A percentile compares a stretch with the other conserved stretches of the same genome.
phyloP scores from a whole-genome alignment of 768 basidiomycete genomes.

The Leccinellum rugosiceps region DNA sequence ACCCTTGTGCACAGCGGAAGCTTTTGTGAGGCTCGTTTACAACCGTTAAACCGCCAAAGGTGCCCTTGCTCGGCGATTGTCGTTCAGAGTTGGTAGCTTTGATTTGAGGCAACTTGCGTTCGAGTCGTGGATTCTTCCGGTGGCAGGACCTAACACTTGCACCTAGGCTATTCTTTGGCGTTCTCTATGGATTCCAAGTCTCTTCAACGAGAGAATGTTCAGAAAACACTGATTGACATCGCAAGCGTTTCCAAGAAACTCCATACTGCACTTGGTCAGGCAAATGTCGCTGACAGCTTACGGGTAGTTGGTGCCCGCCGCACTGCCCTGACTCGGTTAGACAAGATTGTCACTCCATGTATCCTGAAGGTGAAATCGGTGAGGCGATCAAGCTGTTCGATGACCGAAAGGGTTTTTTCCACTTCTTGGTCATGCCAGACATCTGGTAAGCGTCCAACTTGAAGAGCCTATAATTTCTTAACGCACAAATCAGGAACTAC shows the following conservation, averaged over 20 bases:
- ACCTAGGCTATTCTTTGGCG: too few species aligned
- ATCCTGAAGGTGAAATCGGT: neutral
- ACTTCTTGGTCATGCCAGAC: neutral
- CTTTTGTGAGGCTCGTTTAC: too few species aligned
- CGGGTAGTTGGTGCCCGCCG: neutral
- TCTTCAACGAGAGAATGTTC: neutral
- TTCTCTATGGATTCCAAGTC: neutral
- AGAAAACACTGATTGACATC: neutral
- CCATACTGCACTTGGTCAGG: neutral
- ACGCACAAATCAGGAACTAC: neutral
- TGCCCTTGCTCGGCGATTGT: too few species aligned
- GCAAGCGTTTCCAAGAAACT: neutral
- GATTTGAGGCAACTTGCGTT: too few species aligned
- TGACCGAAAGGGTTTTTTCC: neutral
- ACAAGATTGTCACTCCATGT: neutral
- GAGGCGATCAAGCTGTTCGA: constrained; percentile 4
- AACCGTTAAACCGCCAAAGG: too few species aligned
- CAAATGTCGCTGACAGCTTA: neutral
- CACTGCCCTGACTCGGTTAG: constrained; percentile 1
- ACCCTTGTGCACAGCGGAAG: too few species aligned
- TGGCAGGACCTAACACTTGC: too few species aligned
- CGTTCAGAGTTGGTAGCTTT: too few species aligned
- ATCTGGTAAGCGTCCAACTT: neutral
- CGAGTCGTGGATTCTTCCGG: too few species aligned
- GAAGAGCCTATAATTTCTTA: neutral